Percentiles rank a stretch among this genome's conserved stretches.
phyloP scores from a whole-genome alignment of 1,139 yeast species.

The Pichia sp. region DNA sequence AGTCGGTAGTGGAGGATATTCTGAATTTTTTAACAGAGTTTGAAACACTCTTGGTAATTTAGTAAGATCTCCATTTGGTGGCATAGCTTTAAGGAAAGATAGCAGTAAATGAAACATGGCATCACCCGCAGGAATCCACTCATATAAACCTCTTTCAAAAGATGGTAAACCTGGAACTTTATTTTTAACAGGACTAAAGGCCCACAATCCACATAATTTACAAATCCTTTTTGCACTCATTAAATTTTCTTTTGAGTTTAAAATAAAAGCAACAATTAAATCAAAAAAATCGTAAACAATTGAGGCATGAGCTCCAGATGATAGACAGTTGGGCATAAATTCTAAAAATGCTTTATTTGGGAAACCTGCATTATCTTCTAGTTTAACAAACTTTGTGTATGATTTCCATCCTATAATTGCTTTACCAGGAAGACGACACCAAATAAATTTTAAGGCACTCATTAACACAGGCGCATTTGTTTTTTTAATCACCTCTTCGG shows the following conservation, averaged over 20 bases:
- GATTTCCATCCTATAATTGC: constrained; percentile 86
- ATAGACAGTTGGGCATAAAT: constrained; percentile 75
- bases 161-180: constrained; percentile 31
- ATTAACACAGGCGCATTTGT: constrained; percentile 65
- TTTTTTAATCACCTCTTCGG: constrained; percentile 35
- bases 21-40: constrained; percentile 51
- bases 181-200: constrained; percentile 41
- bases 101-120: constrained; percentile 78
- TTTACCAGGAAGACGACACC: constrained; percentile 78
- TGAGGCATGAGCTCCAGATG: constrained; percentile 83
- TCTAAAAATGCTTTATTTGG: constrained; percentile 72
- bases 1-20: constrained; percentile 51
- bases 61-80: constrained; percentile 54
- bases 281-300: constrained; percentile 85
- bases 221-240: constrained; percentile 75
- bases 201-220: constrained; percentile 85
- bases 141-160: constrained; percentile 65
- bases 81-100: constrained; percentile 74
- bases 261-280: constrained; percentile 66
- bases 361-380: constrained; percentile 57
- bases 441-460: constrained; percentile 69
- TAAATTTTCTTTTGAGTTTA: constrained; percentile 75
- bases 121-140: constrained; percentile 78
- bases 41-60: constrained; percentile 61
- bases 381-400: constrained; percentile 59